Conservation (phyloP, 78 protist species). For the Cavenderia fasciculata region DNA sequence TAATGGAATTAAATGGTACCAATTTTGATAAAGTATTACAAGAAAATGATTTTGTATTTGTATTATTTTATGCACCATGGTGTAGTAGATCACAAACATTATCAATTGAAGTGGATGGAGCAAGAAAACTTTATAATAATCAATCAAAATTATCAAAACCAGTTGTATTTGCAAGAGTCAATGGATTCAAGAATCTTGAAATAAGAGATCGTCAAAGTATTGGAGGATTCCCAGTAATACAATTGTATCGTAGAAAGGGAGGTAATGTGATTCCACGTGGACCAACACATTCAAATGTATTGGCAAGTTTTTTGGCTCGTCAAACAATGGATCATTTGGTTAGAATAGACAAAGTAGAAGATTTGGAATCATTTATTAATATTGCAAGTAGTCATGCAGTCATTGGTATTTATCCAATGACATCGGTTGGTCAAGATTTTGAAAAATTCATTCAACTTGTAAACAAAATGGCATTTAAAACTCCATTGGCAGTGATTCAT, state of each 20-base stretch:
- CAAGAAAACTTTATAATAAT: conserved; percentile 1
- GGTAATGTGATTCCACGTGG: conserved; percentile 58
- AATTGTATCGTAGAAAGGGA: conserved; percentile 37
- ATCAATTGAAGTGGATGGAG: conserved; percentile 1
- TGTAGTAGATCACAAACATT: conserved; percentile 45
- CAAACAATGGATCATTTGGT: not conserved
- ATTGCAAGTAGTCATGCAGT: too few species aligned
- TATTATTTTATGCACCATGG: conserved; percentile 73
- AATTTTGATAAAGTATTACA: conserved; percentile 30
- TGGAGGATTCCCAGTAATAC: conserved; percentile 58
- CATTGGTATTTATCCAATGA: too few species aligned
- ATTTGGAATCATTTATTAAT: not conserved
- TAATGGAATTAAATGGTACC: conserved; percentile 10
- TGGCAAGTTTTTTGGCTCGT: not conserved
- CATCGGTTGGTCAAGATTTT: too few species aligned
- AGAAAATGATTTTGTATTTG: conserved; percentile 52
- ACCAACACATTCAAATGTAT: not conserved
- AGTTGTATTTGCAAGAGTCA: conserved; percentile 16
- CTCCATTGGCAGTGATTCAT: too few species aligned
- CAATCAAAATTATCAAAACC: too few species aligned
- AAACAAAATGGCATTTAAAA: too few species aligned
- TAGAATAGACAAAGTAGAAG: not conserved
- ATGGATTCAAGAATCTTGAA: not conserved
- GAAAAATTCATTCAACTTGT: too few species aligned
- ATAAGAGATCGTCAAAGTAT: conserved; percentile 42